A percentile compares a stretch with the other conserved stretches of the same genome.
Evolutionary conservation across 305 asterid genomes (phyloP).

Genomic region (Caryopteris hybrid): DNA sequence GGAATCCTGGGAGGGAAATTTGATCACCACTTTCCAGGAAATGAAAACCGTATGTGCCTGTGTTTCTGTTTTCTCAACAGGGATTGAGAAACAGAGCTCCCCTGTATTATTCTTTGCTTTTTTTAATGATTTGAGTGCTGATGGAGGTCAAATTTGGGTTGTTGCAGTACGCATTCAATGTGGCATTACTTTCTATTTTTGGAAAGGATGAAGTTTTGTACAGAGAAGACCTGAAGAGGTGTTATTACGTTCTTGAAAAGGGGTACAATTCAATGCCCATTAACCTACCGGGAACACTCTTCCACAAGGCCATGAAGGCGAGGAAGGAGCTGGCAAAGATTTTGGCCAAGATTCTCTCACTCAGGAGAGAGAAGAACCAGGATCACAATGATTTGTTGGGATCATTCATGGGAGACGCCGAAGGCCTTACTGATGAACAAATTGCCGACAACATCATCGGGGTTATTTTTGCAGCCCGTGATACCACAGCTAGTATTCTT

Average conservation of each 20-base stretch:
- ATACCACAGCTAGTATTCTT: conserved; percentile 83
- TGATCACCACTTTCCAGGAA: conserved; percentile 77
- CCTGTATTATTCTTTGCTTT: conserved; percentile 12
- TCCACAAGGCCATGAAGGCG: conserved; percentile 90
- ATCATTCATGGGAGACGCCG: conserved; percentile 80
- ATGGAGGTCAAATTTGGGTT: background rate
- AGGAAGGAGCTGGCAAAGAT: conserved; percentile 70
- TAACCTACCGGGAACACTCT: conserved; percentile 78
- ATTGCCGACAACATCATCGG: conserved; percentile 93
- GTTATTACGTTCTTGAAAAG: conserved; percentile 75
- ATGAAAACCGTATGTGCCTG: conserved; percentile 72
- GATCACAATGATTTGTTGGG: conserved; percentile 55
- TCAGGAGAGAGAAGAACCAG: conserved; percentile 44
- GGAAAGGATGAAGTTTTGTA: conserved; percentile 73
- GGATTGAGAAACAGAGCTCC: conserved; percentile 8
- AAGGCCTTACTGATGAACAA: conserved; percentile 77
- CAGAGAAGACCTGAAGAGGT: conserved; percentile 83
- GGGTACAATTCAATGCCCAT: conserved; percentile 95
- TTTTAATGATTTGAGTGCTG: no score
- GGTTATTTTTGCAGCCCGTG: conserved; percentile 91
- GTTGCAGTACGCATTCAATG: conserved; percentile 91
- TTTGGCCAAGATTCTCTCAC: conserved; percentile 50
- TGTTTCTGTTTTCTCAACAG: background rate
- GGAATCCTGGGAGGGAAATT: conserved; percentile 56
- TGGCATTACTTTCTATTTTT: conserved; percentile 81